Evolutionary conservation across 2,329 filamentous ascomycete genomes (phyloP).

Genomic region (Domatiomyces globalis): DNA sequence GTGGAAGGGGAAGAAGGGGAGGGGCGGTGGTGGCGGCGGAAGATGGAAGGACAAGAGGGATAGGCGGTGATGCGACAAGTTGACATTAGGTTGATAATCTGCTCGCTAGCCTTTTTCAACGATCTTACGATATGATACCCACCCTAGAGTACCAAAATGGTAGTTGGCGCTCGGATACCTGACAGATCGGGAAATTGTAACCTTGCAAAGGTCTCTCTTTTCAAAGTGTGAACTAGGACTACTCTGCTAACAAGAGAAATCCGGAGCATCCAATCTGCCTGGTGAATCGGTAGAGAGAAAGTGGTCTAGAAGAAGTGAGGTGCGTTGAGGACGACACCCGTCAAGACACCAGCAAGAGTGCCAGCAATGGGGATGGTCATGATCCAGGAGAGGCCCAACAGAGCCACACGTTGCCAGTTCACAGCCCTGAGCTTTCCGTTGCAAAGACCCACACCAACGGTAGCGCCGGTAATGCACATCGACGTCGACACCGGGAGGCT

Average conservation of each 20-base stretch:
- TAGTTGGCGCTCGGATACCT: background rate
- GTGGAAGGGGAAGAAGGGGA: conserved; percentile 1
- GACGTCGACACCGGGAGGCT: conserved; percentile 62
- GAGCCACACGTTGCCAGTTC: conserved; percentile 59
- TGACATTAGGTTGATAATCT: too few relatives aligned
- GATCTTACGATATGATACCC: background rate
- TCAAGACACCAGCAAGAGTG: conserved; percentile 39
- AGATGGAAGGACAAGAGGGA: conserved; percentile 17
- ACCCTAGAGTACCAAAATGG: background rate
- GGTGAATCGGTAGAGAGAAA: background rate
- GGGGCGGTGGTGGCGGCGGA: conserved; percentile 11
- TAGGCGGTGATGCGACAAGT: conserved; percentile 5
- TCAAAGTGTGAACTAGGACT: background rate
- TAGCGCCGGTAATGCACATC: conserved; percentile 69
- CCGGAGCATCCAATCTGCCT: background rate
- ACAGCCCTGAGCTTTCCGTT: conserved; percentile 58
- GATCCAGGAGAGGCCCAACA: conserved; percentile 55
- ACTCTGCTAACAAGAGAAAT: background rate
- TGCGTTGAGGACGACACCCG: conserved; percentile 43
- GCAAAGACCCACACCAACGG: conserved; percentile 63
- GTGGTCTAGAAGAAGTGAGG: conserved; percentile 35
- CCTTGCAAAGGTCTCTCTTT: background rate
- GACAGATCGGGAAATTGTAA: background rate
- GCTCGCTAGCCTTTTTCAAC: background rate
- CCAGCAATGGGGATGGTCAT: conserved; percentile 50